Evolutionary conservation across 805 yeast species (phyloP).

Genomic region (Candida manassasensis): DNA sequence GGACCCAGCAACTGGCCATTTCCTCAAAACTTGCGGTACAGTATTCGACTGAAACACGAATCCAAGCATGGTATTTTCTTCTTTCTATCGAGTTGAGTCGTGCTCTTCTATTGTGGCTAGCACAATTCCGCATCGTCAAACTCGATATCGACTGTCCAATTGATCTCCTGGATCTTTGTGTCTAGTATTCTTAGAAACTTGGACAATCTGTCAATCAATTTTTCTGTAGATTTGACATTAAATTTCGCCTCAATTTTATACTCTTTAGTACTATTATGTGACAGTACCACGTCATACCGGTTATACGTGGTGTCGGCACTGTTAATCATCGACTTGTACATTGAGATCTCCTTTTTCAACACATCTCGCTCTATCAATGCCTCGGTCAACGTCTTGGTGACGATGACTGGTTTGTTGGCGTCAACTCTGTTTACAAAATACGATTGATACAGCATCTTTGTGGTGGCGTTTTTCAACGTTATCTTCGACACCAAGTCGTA

Average conservation of each 20-base stretch:
- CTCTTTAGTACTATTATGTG: slow-evolving; percentile 4
- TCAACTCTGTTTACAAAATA: slow-evolving; percentile 4
- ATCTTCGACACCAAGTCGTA: slow-evolving; percentile 8
- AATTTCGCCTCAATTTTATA: slow-evolving; percentile 8
- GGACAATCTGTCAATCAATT: slow-evolving; percentile 5
- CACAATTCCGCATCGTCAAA: slow-evolving; percentile 1
- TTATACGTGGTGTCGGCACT: slow-evolving; percentile 7
- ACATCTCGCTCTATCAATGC: slow-evolving; percentile 12
- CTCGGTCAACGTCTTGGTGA: slow-evolving; percentile 9
- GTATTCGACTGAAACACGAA: not conserved
- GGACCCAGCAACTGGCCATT: not conserved
- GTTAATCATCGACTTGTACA: slow-evolving; percentile 1
- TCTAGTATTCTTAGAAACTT: slow-evolving; percentile 8
- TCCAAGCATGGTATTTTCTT: not conserved
- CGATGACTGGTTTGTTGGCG: not conserved
- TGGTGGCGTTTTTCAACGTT: slow-evolving; percentile 8
- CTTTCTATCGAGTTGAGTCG: not conserved
- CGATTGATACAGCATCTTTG: slow-evolving; percentile 9
- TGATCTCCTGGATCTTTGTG: slow-evolving; percentile 10
- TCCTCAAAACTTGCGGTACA: too few species aligned
- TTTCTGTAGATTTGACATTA: slow-evolving; percentile 4
- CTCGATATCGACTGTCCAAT: slow-evolving; percentile 12
- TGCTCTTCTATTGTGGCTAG: too few species aligned
- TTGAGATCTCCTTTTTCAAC: slow-evolving; percentile 8
- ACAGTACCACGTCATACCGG: slow-evolving; percentile 8